Evolutionary conservation across 139 green algal species (phyloP).

Genomic region (Chlorella sp.): DNA sequence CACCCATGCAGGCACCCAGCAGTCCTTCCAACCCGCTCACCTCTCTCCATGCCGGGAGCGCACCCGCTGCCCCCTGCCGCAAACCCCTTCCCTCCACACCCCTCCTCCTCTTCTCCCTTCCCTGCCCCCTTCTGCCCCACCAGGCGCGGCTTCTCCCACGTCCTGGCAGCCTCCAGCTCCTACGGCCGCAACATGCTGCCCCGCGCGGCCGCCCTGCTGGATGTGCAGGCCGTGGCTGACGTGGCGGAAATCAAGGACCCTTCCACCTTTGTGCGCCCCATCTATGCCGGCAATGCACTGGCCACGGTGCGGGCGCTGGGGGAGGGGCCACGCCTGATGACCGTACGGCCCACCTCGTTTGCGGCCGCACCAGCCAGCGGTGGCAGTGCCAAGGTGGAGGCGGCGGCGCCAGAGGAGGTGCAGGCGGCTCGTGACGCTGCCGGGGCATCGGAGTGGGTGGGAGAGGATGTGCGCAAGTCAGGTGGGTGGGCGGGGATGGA

Average conservation of each 20-base stretch:
- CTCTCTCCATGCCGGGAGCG: neutral
- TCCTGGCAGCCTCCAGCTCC: constrained; percentile 74
- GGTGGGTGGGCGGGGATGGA: neutral
- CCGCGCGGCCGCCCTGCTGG: constrained; percentile 83
- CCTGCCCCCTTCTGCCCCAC: neutral
- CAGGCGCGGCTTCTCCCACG: constrained; percentile 72
- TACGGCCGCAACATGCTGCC: constrained; percentile 90
- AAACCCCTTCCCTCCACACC: neutral
- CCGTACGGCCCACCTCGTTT: constrained; percentile 86
- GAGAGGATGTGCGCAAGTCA: constrained; percentile 54
- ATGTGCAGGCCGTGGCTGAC: constrained; percentile 81
- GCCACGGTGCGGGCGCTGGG: constrained; percentile 68
- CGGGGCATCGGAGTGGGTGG: constrained; percentile 59
- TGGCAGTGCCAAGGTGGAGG: constrained; percentile 51
- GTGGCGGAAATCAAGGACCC: constrained; percentile 67
- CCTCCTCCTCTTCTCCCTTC: too few species aligned
- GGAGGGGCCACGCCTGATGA: constrained; percentile 66
- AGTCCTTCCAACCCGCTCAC: neutral
- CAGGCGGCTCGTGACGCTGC: constrained; percentile 36
- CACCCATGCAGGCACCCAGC: too few species aligned
- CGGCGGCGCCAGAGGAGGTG: constrained; percentile 56
- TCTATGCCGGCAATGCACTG: constrained; percentile 94
- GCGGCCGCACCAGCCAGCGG: neutral
- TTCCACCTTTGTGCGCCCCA: constrained; percentile 81
- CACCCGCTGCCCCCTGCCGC: neutral